Percentiles rank a stretch among this genome's conserved stretches.
phyloP scores from a whole-genome alignment of 106 monocot genomes.

The Dioscorea zingiberensis region DNA sequence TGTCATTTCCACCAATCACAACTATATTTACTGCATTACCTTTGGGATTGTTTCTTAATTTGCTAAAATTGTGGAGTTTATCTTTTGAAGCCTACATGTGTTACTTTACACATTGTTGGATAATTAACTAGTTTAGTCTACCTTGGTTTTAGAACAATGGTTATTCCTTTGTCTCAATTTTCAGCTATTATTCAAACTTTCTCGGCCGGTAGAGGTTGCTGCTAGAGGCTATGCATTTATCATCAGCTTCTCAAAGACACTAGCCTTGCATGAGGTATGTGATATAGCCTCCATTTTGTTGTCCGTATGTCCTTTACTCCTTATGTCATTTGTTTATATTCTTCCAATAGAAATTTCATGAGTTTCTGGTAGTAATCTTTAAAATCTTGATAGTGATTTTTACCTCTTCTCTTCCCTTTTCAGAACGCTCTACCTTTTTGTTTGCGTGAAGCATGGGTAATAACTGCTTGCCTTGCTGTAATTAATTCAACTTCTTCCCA shows the following conservation, averaged over 20 bases:
- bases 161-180: constrained; percentile 4
- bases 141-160: too few species aligned
- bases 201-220: constrained; percentile 84
- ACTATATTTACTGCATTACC: too few species aligned
- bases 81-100: too few species aligned
- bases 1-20: too few species aligned
- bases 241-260: constrained; percentile 81
- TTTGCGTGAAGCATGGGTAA: constrained; percentile 92
- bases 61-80: too few species aligned
- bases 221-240: constrained; percentile 86
- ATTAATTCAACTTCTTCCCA: constrained; percentile 58
- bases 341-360: not conserved
- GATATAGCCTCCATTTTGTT: not conserved
- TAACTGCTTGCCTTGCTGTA: constrained; percentile 78
- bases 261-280: constrained; percentile 77
- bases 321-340: not conserved
- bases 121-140: too few species aligned
- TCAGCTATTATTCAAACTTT: constrained; percentile 84
- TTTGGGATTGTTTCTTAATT: too few species aligned
- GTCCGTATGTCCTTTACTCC: too few species aligned
- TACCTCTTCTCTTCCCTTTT: not conserved
- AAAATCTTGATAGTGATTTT: not conserved
- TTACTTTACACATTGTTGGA: too few species aligned
- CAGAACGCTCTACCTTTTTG: constrained; percentile 94
- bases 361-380: not conserved